Conservation (phyloP, 352 stramenopile genomes). For the Pilasporangium apinafurcum region DNA sequence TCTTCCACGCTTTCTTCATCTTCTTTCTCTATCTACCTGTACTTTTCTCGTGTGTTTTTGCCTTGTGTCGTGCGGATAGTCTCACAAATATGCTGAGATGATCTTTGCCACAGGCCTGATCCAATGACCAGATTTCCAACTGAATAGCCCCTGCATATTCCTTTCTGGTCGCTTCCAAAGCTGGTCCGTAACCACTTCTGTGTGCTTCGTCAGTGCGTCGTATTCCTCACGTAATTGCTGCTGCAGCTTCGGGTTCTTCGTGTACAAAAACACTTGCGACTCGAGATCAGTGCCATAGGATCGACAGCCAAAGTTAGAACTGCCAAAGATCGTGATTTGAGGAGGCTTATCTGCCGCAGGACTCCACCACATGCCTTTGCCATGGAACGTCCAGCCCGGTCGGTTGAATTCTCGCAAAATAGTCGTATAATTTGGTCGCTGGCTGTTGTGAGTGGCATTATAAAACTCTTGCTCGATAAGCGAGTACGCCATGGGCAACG, state of each 20-base stretch:
- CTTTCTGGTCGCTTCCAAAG: conserved; percentile 58
- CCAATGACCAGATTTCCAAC: conserved; percentile 72
- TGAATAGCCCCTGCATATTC: conserved; percentile 47
- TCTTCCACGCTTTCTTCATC: too few species aligned
- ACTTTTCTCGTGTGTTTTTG: too few species aligned
- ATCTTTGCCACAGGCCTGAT: conserved; percentile 65
- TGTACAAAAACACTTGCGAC: conserved; percentile 67
- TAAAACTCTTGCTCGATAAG: conserved; percentile 81
- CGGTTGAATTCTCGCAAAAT: conserved; percentile 67
- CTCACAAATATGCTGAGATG: conserved; percentile 51
- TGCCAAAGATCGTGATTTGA: conserved; percentile 58
- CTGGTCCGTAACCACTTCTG: conserved; percentile 53
- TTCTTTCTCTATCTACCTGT: too few species aligned
- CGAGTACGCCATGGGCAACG: conserved; percentile 75
- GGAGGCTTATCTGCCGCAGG: conserved; percentile 14
- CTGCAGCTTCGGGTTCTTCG: conserved; percentile 40
- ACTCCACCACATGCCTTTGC: conserved; percentile 81
- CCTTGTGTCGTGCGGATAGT: too few species aligned
- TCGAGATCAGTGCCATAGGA: conserved; percentile 75
- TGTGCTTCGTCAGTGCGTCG: conserved; percentile 28
- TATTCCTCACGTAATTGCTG: conserved; percentile 43
- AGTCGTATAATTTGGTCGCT: conserved; percentile 24
- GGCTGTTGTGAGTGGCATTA: conserved; percentile 39
- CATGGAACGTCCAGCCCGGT: conserved; percentile 71
- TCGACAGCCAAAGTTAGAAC: conserved; percentile 74